Evolutionary conservation across 2,329 filamentous ascomycete genomes (phyloP).

Genomic region (Coniochaeta hoffmannii): DNA sequence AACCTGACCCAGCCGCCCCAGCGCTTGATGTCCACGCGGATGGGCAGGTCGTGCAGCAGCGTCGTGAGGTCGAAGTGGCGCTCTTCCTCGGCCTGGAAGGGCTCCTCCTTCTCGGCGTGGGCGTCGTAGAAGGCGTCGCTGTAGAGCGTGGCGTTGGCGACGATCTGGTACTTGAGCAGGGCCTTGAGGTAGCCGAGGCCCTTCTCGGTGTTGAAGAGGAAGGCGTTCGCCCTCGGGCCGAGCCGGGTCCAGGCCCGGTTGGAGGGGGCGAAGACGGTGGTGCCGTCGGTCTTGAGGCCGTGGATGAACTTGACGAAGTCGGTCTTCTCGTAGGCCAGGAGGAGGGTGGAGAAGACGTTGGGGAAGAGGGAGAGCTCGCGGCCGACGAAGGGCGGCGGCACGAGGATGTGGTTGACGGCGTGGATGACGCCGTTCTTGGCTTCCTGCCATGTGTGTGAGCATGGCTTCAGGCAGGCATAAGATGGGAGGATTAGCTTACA

Average conservation of each 20-base stretch:
- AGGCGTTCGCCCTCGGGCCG: constrained; percentile 66
- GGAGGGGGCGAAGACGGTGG: constrained; percentile 73
- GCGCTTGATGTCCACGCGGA: constrained; percentile 64
- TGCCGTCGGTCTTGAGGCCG: constrained; percentile 47
- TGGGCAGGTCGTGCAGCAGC: constrained; percentile 54
- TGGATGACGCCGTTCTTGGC: constrained; percentile 78
- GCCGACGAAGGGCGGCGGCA: constrained; percentile 62
- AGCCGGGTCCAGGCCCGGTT: constrained; percentile 76
- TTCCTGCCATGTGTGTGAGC: constrained; percentile 20
- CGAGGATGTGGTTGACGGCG: constrained; percentile 64
- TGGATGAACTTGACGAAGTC: constrained; percentile 57
- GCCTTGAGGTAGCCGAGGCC: constrained; percentile 72
- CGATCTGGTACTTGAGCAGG: constrained; percentile 72
- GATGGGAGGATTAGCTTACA: constrained; percentile 29
- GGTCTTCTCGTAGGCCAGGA: constrained; percentile 67
- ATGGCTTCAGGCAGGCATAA: constrained; percentile 25
- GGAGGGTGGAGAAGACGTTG: constrained; percentile 68
- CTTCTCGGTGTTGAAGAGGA: constrained; percentile 69
- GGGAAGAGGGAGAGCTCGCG: constrained; percentile 57
- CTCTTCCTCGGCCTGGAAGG: constrained; percentile 16
- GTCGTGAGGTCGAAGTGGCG: constrained; percentile 65
- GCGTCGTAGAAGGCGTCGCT: constrained; percentile 66
- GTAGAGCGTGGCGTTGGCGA: constrained; percentile 69
- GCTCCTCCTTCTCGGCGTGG: constrained; percentile 17
- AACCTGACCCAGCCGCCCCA: constrained; percentile 59